Base-by-base conservation (phyloP, 2,329 filamentous ascomycete genomes). In the Podosphaera xanthii region DNA sequence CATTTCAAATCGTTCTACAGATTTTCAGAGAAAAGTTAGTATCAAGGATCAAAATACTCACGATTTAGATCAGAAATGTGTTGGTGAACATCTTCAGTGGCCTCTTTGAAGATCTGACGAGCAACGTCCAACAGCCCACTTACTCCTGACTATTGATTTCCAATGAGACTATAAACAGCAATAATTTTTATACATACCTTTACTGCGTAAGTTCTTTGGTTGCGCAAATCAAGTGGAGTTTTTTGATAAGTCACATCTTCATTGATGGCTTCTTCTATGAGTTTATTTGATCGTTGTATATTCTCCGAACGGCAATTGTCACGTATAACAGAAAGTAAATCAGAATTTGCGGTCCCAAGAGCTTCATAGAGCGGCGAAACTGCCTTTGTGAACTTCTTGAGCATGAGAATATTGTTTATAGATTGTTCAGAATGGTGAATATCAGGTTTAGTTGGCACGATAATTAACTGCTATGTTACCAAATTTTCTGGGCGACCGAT, bases 201-300 rank as follows among this genome's bases (percentile, higher is more conserved):
- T 38, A 97, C 84, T 31, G 91, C 91, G 72, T 94, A 96, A 0
- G 85, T 87, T 62, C 91, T 77, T 68, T 97, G 91, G 62, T 96
- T 94, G 12, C 90, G 80, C 60, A 95, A 75, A 62, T 96, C 91
- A 3, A 97, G 75, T 0, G 92, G 84, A 31, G 83, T 81, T 54
- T 78, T 86, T 60, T 87, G 84, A 64, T 86, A 94, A 0, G 77
- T 79, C 0, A 89, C 86, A 67, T 95, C 86, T 7, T 86, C 78
- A 63, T 97, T 92, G 64, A 98, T 83, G 0, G 80, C 80, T 12
- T 75, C 72, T 52, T 78, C 72, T 58, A 98, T 89, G 1, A 85
- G 71, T 1, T 77, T 72, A 52, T 83, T 73, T 2, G 91, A 77
- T 0, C 76, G 74, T 22, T 74, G 72, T 4, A 84, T 77, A 14